phyloP scores from a whole-genome alignment of 139 green algal genomes.

The Tetraselmis striata region DNA sequence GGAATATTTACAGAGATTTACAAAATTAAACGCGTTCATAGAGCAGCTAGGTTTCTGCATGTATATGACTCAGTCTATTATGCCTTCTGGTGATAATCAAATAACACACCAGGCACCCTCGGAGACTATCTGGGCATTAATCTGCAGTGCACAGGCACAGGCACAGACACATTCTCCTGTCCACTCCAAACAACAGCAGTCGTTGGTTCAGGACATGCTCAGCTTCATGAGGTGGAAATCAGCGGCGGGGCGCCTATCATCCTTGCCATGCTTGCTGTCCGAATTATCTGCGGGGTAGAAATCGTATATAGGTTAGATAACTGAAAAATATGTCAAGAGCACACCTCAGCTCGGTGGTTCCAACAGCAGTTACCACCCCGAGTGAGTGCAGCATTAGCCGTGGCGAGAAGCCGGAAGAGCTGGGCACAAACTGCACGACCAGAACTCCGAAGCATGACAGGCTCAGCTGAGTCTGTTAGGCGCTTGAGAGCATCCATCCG shows the following conservation, averaged over 20 bases:
- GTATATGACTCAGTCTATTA: background rate
- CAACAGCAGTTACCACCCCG: too few species aligned
- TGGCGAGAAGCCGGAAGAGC: too few species aligned
- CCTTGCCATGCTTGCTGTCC: background rate
- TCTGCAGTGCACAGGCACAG: too few species aligned
- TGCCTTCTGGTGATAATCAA: background rate
- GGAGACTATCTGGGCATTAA: too few species aligned
- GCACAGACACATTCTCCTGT: background rate
- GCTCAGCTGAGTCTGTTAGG: background rate
- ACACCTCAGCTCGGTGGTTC: too few species aligned
- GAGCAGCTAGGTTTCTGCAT: too few species aligned
- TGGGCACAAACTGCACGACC: background rate
- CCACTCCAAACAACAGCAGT: background rate
- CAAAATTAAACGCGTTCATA: background rate
- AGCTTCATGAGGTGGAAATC: background rate
- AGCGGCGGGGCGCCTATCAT: background rate
- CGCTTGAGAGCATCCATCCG: too few species aligned
- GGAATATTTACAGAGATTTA: background rate
- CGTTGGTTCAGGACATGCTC: background rate
- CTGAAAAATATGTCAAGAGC: too few species aligned
- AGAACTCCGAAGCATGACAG: background rate
- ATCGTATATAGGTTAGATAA: too few species aligned
- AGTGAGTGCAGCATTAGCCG: too few species aligned
- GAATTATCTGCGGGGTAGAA: too few species aligned
- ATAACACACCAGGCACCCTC: too few species aligned